phyloP scores from a whole-genome alignment of 176 grass and related monocot species.

The Oryza rufipogon region DNA sequence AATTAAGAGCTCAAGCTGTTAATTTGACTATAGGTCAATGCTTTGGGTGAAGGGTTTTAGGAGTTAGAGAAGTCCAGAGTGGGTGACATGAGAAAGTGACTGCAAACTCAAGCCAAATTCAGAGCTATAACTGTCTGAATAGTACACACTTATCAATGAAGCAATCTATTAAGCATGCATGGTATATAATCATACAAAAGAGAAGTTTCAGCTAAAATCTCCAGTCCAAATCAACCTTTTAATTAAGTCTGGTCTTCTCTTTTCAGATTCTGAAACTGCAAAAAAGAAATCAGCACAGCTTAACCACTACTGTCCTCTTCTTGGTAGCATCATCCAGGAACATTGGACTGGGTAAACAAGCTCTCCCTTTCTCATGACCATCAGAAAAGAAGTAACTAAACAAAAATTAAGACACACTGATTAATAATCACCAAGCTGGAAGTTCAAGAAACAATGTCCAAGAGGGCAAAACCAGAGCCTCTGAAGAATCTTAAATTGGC shows the following conservation, averaged over 20 bases:
- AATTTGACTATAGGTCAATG: background rate
- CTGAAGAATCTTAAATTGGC: constrained; percentile 30
- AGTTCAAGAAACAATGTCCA: constrained; percentile 27
- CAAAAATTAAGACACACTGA: background rate
- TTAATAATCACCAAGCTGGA: constrained; percentile 4
- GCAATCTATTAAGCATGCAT: constrained; percentile 22
- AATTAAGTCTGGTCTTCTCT: background rate
- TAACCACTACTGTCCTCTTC: constrained; percentile 53
- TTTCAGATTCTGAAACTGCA: constrained; percentile 15
- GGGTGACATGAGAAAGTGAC: constrained; percentile 30
- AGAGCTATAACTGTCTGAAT: constrained; percentile 27
- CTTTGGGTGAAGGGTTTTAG: background rate
- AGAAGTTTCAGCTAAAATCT: constrained; percentile 11
- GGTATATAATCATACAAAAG: background rate
- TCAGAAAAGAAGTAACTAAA: constrained; percentile 12
- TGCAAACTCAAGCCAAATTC: constrained; percentile 16
- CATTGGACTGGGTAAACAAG: constrained; percentile 51
- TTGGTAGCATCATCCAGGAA: constrained; percentile 47
- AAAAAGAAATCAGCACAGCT: constrained; percentile 26
- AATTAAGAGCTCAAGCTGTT: background rate
- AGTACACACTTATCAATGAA: constrained; percentile 29
- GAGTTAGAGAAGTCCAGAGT: background rate
- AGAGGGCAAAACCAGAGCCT: constrained; percentile 37
- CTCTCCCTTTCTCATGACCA: constrained; percentile 7
- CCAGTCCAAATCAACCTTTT: constrained; percentile 20